These are phyloP conservation scores for Jackrogersella multiformis DNA, from an alignment of 495 filamentous ascomycete species.

Conservation along the genomic window DNA sequence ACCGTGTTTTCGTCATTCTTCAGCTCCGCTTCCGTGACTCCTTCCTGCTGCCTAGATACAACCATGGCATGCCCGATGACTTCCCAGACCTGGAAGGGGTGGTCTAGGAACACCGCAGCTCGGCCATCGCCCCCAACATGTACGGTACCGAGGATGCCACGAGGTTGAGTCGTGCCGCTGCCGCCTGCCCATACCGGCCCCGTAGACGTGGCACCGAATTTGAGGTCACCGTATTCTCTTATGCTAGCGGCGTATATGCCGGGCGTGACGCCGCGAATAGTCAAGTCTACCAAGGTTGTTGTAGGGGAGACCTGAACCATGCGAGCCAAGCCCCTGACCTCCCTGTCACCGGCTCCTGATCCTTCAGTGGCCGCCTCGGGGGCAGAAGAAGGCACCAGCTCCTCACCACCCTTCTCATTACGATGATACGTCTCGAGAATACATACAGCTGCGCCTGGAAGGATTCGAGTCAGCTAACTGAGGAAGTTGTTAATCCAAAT, in stretches of 20 bases:
- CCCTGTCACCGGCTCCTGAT: conserved; percentile 54
- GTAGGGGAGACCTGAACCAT: conserved; percentile 82
- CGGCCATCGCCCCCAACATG: conserved; percentile 73
- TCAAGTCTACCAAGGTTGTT: conserved; percentile 86
- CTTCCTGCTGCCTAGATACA: conserved; percentile 69
- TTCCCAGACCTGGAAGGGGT: conserved; percentile 89
- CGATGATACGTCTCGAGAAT: conserved; percentile 89
- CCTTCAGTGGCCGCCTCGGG: conserved; percentile 53
- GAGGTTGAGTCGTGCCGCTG: conserved; percentile 51
- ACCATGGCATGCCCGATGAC: conserved; percentile 92
- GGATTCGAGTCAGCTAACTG: conserved; percentile 33
- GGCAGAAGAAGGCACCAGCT: conserved; percentile 42
- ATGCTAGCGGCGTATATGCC: conserved; percentile 86
- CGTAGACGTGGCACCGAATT: conserved; percentile 78
- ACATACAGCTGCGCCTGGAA: conserved; percentile 85
- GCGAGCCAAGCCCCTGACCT: conserved; percentile 77
- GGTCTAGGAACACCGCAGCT: conserved; percentile 81
- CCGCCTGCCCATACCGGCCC: conserved; percentile 78
- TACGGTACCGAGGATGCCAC: conserved; percentile 78
- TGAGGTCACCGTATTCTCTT: conserved; percentile 89
- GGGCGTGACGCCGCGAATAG: conserved; percentile 81
- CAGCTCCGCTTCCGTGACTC: conserved; percentile 56
- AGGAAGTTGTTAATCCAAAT: conserved; percentile 1
- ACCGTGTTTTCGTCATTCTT: conserved; percentile 82
- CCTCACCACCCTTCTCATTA: conserved; percentile 41